A percentile compares a stretch with the other conserved stretches of the same genome.
Conservation (phyloP, 306 rosid genomes). For the Carpinus viminea region DNA sequence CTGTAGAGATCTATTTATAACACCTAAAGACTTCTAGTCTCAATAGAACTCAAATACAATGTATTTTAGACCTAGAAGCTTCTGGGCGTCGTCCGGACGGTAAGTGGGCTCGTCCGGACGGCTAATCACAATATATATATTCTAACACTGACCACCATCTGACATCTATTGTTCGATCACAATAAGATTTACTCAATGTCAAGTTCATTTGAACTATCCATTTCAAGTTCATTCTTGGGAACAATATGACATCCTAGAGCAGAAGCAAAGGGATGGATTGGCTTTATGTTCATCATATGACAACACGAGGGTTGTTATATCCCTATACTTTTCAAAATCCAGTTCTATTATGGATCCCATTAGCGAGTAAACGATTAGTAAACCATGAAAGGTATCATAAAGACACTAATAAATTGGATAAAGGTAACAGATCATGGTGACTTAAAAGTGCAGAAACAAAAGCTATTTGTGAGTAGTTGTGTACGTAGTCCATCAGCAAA, state of each 20-base stretch:
- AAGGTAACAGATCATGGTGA: background rate
- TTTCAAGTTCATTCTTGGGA: constrained; percentile 1
- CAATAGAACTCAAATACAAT: too few species aligned
- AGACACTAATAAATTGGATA: background rate
- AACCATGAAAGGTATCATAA: background rate
- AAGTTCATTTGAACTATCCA: too few species aligned
- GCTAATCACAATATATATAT: too few species aligned
- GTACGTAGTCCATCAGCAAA: background rate
- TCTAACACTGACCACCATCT: too few species aligned
- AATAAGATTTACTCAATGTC: too few species aligned
- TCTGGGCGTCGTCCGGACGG: too few species aligned
- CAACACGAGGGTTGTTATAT: background rate
- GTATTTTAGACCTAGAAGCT: too few species aligned
- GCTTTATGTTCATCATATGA: background rate
- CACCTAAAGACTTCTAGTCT: too few species aligned
- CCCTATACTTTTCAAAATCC: background rate
- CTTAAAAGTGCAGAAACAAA: background rate
- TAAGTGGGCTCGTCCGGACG: too few species aligned
- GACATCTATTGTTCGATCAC: too few species aligned
- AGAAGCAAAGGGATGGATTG: background rate
- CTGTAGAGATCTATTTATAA: too few species aligned
- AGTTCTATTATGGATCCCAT: background rate
- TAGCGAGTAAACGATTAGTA: background rate
- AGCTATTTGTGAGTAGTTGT: background rate
- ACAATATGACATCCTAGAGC: background rate